phyloP scores from a whole-genome alignment of 108 stramenopile species.

The Cyclotella baltica region DNA sequence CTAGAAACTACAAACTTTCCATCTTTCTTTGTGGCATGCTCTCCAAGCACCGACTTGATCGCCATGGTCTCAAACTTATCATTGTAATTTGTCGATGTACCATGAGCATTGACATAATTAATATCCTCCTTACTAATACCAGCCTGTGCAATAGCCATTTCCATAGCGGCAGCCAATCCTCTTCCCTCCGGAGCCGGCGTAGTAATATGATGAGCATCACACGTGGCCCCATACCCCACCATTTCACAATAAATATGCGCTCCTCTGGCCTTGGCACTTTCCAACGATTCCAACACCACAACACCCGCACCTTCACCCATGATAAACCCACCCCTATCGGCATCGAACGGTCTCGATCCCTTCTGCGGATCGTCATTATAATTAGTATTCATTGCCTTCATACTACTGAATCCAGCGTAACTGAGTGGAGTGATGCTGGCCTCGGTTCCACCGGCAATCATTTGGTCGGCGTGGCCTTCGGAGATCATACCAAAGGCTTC shows the following conservation, averaged over 20 bases:
- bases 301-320: constrained; percentile 99
- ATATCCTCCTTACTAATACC: constrained; percentile 86
- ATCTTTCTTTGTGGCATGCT: constrained; percentile 83
- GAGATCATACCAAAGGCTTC: constrained; percentile 91
- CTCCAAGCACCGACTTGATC: constrained; percentile 91
- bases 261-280: constrained; percentile 93
- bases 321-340: constrained; percentile 94
- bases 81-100: constrained; percentile 97
- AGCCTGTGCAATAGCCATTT: constrained; percentile 81
- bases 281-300: constrained; percentile 90
- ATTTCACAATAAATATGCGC: constrained; percentile 94
- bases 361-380: constrained; percentile 88
- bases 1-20: constrained; percentile 88
- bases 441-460: constrained; percentile 95
- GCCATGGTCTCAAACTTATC: constrained; percentile 99
- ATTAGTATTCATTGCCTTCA: constrained; percentile 94
- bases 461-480: constrained; percentile 88
- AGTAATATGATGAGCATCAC: constrained; percentile 99
- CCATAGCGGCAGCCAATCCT: constrained; percentile 94
- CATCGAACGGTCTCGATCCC: constrained; percentile 96
- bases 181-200: constrained; percentile 95
- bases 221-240: constrained; percentile 94
- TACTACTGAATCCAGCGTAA: constrained; percentile 93
- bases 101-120: constrained; percentile 96
- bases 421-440: constrained; percentile 93